phyloP scores from a whole-genome alignment of 2,329 filamentous ascomycete genomes.

The Aspergillus eucalypticola region DNA sequence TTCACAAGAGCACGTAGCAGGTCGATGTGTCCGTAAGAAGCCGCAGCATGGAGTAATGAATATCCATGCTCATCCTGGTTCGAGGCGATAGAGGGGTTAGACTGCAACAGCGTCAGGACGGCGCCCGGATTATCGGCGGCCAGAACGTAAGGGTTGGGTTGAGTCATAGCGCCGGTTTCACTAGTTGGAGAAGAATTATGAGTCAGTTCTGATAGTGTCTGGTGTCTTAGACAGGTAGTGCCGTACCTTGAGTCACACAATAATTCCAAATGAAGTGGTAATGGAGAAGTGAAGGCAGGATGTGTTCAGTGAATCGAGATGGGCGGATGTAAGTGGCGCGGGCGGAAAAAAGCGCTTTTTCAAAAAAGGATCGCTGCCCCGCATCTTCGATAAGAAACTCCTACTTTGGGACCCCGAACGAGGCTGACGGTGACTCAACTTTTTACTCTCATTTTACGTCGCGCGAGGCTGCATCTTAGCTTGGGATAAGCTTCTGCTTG shows the following conservation, averaged over 20 bases:
- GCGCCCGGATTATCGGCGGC: constrained; percentile 78
- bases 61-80: constrained; percentile 90
- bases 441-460: neutral
- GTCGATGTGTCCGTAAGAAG: constrained; percentile 84
- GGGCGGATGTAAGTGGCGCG: constrained; percentile 9
- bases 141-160: constrained; percentile 67
- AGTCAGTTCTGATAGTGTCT: constrained; percentile 10
- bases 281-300: neutral
- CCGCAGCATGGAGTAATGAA: constrained; percentile 87
- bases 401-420: neutral
- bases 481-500: neutral
- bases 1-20: constrained; percentile 73
- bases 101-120: constrained; percentile 72
- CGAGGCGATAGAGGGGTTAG: constrained; percentile 73
- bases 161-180: constrained; percentile 32
- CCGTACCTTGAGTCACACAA: constrained; percentile 7
- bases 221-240: neutral
- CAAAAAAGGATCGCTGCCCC: constrained; percentile 11
- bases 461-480: neutral
- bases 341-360: constrained; percentile 9
- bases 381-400: constrained; percentile 12
- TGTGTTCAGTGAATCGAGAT: neutral
- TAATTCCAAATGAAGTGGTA: neutral
- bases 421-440: constrained; percentile 2
- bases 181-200: neutral